These are phyloP conservation scores for Annulohypoxylon nitens DNA, from an alignment of 495 filamentous ascomycete species.

Conservation along the genomic window DNA sequence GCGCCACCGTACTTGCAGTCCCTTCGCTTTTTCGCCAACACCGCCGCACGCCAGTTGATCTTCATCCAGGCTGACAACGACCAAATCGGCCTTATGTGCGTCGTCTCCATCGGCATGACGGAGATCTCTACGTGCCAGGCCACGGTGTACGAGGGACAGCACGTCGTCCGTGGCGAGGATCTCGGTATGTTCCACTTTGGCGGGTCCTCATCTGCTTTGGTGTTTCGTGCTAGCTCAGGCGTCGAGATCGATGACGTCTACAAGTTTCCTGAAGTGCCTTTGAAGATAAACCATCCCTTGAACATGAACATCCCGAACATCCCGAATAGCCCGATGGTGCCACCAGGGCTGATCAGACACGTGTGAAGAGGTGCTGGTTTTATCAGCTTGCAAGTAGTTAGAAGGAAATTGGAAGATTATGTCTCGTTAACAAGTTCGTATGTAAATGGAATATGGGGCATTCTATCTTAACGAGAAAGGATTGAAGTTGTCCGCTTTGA, in stretches of 20 bases:
- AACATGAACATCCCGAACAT: constrained; percentile 20
- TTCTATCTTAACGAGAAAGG: too few relatives aligned
- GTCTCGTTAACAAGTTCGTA: constrained; percentile 1
- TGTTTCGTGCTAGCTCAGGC: constrained; percentile 56
- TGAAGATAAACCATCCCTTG: constrained; percentile 29
- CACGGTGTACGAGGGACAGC: constrained; percentile 56
- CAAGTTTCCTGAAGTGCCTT: constrained; percentile 25
- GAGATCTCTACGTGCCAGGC: constrained; percentile 68
- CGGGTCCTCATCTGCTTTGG: constrained; percentile 66
- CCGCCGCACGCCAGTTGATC: constrained; percentile 65
- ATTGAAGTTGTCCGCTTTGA: too few relatives aligned
- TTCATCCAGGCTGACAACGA: constrained; percentile 70
- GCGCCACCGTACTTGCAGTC: constrained; percentile 34
- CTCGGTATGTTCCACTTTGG: constrained; percentile 74
- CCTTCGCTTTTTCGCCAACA: constrained; percentile 64
- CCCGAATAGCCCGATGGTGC: constrained; percentile 18
- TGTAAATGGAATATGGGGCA: background rate
- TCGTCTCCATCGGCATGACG: constrained; percentile 69
- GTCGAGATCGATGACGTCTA: constrained; percentile 23
- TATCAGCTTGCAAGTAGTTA: constrained; percentile 25
- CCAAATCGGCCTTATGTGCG: constrained; percentile 67
- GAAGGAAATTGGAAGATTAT: constrained; percentile 16
- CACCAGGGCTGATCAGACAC: constrained; percentile 29
- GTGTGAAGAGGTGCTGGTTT: constrained; percentile 29
- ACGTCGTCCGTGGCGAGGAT: constrained; percentile 67